Conservation (phyloP, 1,139 yeast species). For the Blastobotrys capitulatus region DNA sequence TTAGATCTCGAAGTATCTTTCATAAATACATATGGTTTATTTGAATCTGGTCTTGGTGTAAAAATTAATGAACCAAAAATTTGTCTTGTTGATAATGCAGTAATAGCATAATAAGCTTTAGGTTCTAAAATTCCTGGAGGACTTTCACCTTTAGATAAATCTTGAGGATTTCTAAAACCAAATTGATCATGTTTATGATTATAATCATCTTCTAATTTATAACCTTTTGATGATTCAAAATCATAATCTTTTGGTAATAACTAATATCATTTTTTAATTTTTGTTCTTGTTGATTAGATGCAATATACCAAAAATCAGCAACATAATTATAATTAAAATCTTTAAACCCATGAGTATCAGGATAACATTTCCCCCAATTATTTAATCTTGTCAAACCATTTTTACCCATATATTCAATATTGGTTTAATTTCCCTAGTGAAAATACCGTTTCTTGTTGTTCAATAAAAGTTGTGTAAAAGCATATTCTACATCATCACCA, state of each 20-base stretch:
- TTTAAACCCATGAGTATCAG: background rate
- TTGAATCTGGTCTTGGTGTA: background rate
- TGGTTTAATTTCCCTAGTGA: slow-evolving; percentile 8
- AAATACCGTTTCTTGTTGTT: background rate
- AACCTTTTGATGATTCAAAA: background rate
- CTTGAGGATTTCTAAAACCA: slow-evolving; percentile 4
- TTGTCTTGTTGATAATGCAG: slow-evolving; percentile 9
- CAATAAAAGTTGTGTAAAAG: slow-evolving; percentile 1
- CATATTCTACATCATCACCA: slow-evolving; percentile 6
- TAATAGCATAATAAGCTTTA: slow-evolving; percentile 9
- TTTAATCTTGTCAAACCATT: slow-evolving; percentile 1
- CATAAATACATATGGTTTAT: slow-evolving; percentile 6
- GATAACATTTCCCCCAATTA: slow-evolving; percentile 13
- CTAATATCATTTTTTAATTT: slow-evolving; percentile 1
- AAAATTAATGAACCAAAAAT: slow-evolving; percentile 1
- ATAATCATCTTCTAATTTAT: background rate
- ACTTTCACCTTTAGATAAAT: background rate
- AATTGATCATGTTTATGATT: slow-evolving; percentile 2
- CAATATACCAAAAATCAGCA: background rate
- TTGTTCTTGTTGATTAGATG: background rate
- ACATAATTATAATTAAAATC: slow-evolving; percentile 4
- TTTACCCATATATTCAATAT: background rate
- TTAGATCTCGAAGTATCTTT: slow-evolving; percentile 10
- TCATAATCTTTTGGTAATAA: background rate
- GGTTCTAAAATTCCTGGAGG: slow-evolving; percentile 7